Base-by-base conservation (phyloP, 257 asterid species). In the Voacanga thouarsii region DNA sequence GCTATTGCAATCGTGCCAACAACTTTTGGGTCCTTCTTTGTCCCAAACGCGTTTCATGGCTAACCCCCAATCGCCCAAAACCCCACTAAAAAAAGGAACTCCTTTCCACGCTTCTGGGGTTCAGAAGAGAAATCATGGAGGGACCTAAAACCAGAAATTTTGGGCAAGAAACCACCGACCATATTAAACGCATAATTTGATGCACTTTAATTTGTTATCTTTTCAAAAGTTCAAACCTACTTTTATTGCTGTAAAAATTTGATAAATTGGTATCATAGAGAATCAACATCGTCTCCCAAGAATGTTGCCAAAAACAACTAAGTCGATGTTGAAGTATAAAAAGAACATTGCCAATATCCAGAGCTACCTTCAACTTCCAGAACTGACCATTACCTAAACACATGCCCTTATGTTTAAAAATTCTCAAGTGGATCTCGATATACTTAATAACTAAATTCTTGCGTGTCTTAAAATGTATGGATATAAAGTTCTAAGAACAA, bases 301-400 rank as follows among this genome's bases (percentile, higher is more conserved):
- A 26, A 44, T 51, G 18, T 12, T 73, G 26, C 49, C 24, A n/a
- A 37, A 18, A 73, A 73, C 21, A 50, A 33, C 45, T 26, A 73
- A 72, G 23, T 33, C 30, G 64, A 72, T 30, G 76, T 50, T 72
- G 64, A 72, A 47, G 61, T 53, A 12, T 37, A 49, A 51, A 73
- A 73, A 56, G 21, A 71, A 19, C 19, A 19, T 67, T 45, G 23
- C 23, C 43, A 45, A 26, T 71, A 44, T 15, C 57, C 55, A 69
- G 11, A 43, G 33, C 53, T n/a, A 23, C 12, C 18, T 39, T 43
- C 37, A 21, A 69, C 74, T 69, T 69, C 57, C 59, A 12, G 24
- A 71, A 71, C 15, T 44, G 41, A 71, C n/a, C 41, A 68, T 26
- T 23, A 70, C 57, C 39, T 7, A 12, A 71, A 9, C n/a, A 11